phyloP scores from a whole-genome alignment of 108 stramenopile genomes.

The Pseudonitzschia pungens region DNA sequence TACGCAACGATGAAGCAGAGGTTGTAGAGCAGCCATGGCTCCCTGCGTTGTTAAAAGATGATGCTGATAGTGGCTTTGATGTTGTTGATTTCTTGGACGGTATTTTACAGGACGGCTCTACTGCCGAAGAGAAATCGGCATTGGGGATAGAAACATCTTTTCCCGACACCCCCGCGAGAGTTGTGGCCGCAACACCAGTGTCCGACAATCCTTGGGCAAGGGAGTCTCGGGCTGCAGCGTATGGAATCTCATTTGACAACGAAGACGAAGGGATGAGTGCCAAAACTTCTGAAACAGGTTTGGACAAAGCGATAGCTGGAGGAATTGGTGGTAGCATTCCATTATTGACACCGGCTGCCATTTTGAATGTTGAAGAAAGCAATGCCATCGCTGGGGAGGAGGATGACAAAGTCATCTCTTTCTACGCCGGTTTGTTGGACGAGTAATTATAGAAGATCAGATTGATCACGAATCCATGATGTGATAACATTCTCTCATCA shows the following conservation, averaged over 20 bases:
- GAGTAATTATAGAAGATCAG: conserved; percentile 19
- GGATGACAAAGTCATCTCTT: conserved; percentile 23
- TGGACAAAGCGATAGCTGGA: conserved; percentile 2
- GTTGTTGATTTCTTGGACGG: conserved; percentile 62
- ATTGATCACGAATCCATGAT: background rate
- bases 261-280: conserved; percentile 8
- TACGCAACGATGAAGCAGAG: background rate
- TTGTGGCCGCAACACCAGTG: conserved; percentile 3
- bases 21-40: conserved; percentile 15
- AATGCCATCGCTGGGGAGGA: conserved; percentile 25
- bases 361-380: conserved; percentile 19
- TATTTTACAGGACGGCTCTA: conserved; percentile 46
- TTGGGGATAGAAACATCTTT: background rate
- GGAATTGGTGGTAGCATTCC: conserved; percentile 23
- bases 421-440: conserved; percentile 34
- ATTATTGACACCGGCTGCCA: conserved; percentile 36
- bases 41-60: conserved; percentile 19
- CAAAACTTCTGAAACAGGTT: background rate
- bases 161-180: background rate
- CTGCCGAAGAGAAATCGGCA: background rate
- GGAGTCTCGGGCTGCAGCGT: conserved; percentile 48
- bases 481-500: no score
- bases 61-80: conserved; percentile 42
- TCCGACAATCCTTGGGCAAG: conserved; percentile 50
- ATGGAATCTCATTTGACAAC: conserved; percentile 49